phyloP scores from a whole-genome alignment of 2,329 filamentous ascomycete species.

The Talaromyces atroroseus region DNA sequence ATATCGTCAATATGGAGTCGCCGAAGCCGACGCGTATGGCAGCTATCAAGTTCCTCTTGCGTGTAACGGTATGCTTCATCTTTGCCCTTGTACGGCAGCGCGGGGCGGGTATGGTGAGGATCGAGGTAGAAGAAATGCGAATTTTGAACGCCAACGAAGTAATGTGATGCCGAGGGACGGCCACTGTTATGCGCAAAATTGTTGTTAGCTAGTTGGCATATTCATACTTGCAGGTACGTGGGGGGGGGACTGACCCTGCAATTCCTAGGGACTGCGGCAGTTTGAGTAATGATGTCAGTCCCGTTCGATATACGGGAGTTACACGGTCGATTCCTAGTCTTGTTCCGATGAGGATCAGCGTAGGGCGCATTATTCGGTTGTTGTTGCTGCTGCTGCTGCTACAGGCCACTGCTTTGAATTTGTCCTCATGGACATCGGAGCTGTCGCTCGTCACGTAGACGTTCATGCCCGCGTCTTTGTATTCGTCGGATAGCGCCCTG shows the following conservation, averaged over 20 bases:
- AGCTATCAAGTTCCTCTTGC: constrained; percentile 69
- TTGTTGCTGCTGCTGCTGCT: constrained; percentile 49
- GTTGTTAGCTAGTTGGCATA: constrained; percentile 3
- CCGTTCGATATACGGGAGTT: constrained; percentile 90
- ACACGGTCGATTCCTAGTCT: constrained; percentile 89
- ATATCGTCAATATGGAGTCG: constrained; percentile 82
- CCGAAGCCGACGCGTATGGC: constrained; percentile 79
- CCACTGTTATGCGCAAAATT: constrained; percentile 57
- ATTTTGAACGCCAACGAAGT: constrained; percentile 68
- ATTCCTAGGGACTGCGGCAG: constrained; percentile 93
- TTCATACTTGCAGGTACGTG: not conserved
- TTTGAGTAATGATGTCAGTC: constrained; percentile 76
- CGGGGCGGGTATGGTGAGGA: constrained; percentile 77
- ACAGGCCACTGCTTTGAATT: constrained; percentile 71
- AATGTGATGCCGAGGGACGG: constrained; percentile 82
- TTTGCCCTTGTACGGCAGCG: constrained; percentile 56
- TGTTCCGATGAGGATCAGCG: constrained; percentile 81
- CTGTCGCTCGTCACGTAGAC: constrained; percentile 89
- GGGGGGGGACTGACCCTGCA: constrained; percentile 63
- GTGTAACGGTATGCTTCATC: constrained; percentile 49
- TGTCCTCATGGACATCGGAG: constrained; percentile 88
- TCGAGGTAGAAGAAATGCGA: constrained; percentile 89
- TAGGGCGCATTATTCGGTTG: constrained; percentile 78
- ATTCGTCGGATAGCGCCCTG: constrained; percentile 68
- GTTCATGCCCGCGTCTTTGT: constrained; percentile 57